Evolutionary conservation across 108 stramenopile genomes (phyloP).

Genomic region (Epipyxis sp.): DNA sequence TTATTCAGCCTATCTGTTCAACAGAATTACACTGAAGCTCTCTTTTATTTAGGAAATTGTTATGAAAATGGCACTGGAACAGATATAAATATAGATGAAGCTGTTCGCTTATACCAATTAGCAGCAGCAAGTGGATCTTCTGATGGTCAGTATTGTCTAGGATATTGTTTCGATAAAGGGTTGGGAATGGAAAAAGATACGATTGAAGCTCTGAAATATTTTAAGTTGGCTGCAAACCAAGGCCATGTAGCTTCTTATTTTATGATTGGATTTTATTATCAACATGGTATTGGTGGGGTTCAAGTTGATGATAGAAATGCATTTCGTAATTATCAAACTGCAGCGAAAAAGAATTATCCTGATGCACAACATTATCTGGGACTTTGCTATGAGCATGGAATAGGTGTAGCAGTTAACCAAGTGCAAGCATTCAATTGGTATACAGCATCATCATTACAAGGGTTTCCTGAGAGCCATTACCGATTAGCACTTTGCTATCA

Average conservation of each 20-base stretch:
- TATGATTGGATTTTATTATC: background rate
- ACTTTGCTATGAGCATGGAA: slow-evolving; percentile 7
- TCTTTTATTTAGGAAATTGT: background rate
- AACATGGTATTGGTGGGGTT: background rate
- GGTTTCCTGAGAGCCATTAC: background rate
- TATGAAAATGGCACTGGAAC: background rate
- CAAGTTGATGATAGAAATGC: background rate
- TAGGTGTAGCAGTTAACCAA: slow-evolving; percentile 23
- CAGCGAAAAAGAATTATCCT: background rate
- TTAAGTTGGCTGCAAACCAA: background rate
- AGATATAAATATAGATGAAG: background rate
- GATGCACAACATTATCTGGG: slow-evolving; percentile 18
- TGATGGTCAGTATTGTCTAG: background rate
- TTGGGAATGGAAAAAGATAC: background rate
- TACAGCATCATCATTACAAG: slow-evolving; percentile 13
- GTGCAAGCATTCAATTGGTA: background rate
- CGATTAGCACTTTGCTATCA: slow-evolving; percentile 3
- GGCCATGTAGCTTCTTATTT: background rate
- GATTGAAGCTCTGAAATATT: slow-evolving; percentile 9
- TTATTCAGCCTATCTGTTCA: background rate
- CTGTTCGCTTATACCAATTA: background rate
- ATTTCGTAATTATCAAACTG: background rate
- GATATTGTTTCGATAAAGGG: slow-evolving; percentile 11
- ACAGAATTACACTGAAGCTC: background rate
- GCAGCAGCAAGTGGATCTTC: slow-evolving; percentile 1